Evolutionary conservation across 1,284 basidiomycete species (phyloP), one percentile per base, ranked within the genome.

Genomic region (Athelia sp.): DNA sequence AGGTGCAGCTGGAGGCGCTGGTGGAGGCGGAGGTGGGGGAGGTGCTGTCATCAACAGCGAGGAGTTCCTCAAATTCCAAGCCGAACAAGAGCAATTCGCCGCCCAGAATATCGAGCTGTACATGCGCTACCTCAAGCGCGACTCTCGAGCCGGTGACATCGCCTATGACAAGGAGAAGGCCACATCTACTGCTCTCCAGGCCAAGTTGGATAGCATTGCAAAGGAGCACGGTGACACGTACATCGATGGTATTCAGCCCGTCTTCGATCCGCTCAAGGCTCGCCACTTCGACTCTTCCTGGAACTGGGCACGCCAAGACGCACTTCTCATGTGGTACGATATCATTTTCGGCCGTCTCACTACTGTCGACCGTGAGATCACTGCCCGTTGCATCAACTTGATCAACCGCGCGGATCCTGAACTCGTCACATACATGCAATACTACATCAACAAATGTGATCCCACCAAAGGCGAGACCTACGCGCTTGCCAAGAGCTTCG

Each of bases 281-380:
- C 90, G 97, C 46, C 92, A 90, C 64, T 99, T 99, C 74, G 94
- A 98, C 67, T 98, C 94, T 10, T 93, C 89, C 11, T 99, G 96
- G 96, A 99, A 99, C 69, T 99, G 96, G 97, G 94, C 91, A 47
- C 87, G 96, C 57, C 94, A 98, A 71, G 93, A 96, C 56, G 92
- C 94, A 22, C 77, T 98, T 36, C 75, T 91, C 53, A 93, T 98
- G 89, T 98, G 88, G 74, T 98, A 95, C 72, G 95, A 98, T 65
- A 96, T 98, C 68, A 92, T 98, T 63, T 94, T 94, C 60, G 96
- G 96, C 44, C 85, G 89, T 43, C 81, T 97, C 53, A 94, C 88
- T 26, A 92, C 93, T 24, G 90, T 97, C 58, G 94, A 97, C 58
- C 84, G 88, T 50, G 92, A 94, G 67, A 93, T 97, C 70, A 97